Percentiles rank a stretch among this genome's conserved stretches.
phyloP scores from a whole-genome alignment of 2,329 filamentous ascomycete genomes.

The Bipolaris zeicola region DNA sequence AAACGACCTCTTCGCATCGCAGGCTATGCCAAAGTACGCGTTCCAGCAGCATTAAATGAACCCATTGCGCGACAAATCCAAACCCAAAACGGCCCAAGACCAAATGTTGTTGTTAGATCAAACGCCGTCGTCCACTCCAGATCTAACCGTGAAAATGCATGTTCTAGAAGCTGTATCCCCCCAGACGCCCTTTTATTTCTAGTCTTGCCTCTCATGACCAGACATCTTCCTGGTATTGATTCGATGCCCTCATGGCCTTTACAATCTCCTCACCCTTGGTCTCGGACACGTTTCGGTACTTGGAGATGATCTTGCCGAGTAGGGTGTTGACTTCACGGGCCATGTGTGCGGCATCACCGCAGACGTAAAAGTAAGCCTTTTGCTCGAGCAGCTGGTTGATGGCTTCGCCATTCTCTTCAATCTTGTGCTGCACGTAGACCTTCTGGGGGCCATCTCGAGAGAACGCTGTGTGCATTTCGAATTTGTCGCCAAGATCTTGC shows the following conservation, averaged over 20 bases:
- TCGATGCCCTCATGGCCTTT: slow-evolving; percentile 92
- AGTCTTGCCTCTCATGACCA: slow-evolving; percentile 58
- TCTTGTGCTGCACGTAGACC: slow-evolving; percentile 93
- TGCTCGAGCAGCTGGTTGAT: slow-evolving; percentile 87
- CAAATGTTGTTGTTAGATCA: slow-evolving; percentile 9
- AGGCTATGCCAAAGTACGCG: slow-evolving; percentile 2
- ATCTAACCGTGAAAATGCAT: slow-evolving; percentile 39
- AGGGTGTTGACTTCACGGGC: slow-evolving; percentile 88
- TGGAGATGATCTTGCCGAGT: slow-evolving; percentile 84
- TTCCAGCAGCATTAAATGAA: slow-evolving; percentile 2
- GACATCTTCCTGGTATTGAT: slow-evolving; percentile 90
- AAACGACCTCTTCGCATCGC: not conserved
- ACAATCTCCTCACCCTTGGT: slow-evolving; percentile 94
- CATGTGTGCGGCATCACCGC: slow-evolving; percentile 97
- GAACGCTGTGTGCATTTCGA: slow-evolving; percentile 91
- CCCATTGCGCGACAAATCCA: slow-evolving; percentile 5
- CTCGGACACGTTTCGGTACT: slow-evolving; percentile 80
- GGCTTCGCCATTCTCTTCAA: slow-evolving; percentile 81
- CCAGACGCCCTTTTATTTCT: not conserved
- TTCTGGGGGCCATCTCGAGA: slow-evolving; percentile 88
- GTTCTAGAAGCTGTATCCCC: slow-evolving; percentile 10
- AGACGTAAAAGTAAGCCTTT: slow-evolving; percentile 95
- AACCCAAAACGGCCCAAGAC: not conserved
- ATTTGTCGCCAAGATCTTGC: slow-evolving; percentile 81
- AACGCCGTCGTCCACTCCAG: slow-evolving; percentile 32